phyloP scores from a whole-genome alignment of 164 flowering plant genomes.

The Vitis cinerea region DNA sequence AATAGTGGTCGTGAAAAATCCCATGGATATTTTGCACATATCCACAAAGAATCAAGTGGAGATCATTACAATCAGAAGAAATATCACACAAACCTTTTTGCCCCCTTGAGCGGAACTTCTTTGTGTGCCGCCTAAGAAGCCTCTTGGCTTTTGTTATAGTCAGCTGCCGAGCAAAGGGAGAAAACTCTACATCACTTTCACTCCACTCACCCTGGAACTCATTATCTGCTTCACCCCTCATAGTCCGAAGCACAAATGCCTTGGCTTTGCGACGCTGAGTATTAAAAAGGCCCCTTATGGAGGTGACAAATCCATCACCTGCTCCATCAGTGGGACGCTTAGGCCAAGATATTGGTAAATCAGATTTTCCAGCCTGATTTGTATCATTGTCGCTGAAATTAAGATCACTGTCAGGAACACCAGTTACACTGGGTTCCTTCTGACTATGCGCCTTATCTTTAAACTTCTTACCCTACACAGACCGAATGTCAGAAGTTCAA shows the following conservation, averaged over 20 bases:
- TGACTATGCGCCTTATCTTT: slow-evolving; percentile 83
- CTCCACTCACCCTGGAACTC: slow-evolving; percentile 93
- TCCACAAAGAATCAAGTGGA: background rate
- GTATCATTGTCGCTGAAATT: slow-evolving; percentile 88
- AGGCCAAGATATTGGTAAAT: slow-evolving; percentile 56
- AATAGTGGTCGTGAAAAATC: too few relatives aligned
- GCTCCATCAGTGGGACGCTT: slow-evolving; percentile 88
- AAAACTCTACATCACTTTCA: slow-evolving; percentile 86
- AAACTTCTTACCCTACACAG: slow-evolving; percentile 85
- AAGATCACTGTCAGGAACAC: slow-evolving; percentile 64
- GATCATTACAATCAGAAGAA: background rate
- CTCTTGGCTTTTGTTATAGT: slow-evolving; percentile 90
- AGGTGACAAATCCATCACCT: slow-evolving; percentile 97
- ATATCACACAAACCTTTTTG: slow-evolving; percentile 62
- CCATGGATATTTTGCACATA: too few relatives aligned
- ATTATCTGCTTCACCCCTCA: slow-evolving; percentile 93
- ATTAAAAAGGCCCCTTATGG: slow-evolving; percentile 85
- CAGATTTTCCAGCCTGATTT: slow-evolving; percentile 55
- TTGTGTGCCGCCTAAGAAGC: slow-evolving; percentile 90
- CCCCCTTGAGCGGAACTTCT: slow-evolving; percentile 80
- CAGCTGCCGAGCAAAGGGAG: slow-evolving; percentile 90
- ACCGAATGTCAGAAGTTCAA: background rate
- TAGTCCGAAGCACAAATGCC: slow-evolving; percentile 87
- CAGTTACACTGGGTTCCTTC: slow-evolving; percentile 40
- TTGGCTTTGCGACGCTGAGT: slow-evolving; percentile 92